Base-by-base conservation (phyloP, 2,329 filamentous ascomycete genomes). In the Parastagonospora nodorum region DNA sequence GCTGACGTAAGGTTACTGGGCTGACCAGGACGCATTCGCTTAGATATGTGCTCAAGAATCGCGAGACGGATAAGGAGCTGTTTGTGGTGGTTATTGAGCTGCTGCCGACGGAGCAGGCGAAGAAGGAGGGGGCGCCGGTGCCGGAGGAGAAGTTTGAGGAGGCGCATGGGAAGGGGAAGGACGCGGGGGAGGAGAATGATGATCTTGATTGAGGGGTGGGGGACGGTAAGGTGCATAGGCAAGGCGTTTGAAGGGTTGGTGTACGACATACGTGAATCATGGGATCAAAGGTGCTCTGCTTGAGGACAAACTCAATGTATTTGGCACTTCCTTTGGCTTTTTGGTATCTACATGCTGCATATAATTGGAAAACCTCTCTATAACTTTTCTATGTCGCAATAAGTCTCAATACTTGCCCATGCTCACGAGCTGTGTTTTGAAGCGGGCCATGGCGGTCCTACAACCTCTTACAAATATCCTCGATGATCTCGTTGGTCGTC, bases 31-130 rank as follows among this genome's bases (percentile, higher is more conserved):
- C 89, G 79, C 90, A 95, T 77, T 82, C 86, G 61, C 84, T 95
- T 77, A 92, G 92, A 82, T 97, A 97, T 75, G 90, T 95, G 51
- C 82, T 97, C 68, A 93, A 92, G 69, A 89, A 97, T 74, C 85
- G 84, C 53, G 74, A 80, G 16, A 93, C 89, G 0, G 84, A 84
- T 41, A 83, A 89, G 30, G 82, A 90, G 12, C 90, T 96, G 63
- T 84, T 96, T 28, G 90, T 93, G 39, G 80, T 97, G 12, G 75
- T 91, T 5, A 93, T 97, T 71, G 88, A 87, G 14, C 78, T 97
- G 4, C 81, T 94, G 52, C 82, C 87, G 8, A 86, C 84, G 48
- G 86, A 89, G 40, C 80, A 88, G 37, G 69, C 59, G 10, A 63
- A 64, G 52, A 55, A 60, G n/a, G 54, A 61, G 4, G 66, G 64